Base-by-base conservation (phyloP, 2,329 filamentous ascomycete genomes). In the Beauveria scarabaeidicola region DNA sequence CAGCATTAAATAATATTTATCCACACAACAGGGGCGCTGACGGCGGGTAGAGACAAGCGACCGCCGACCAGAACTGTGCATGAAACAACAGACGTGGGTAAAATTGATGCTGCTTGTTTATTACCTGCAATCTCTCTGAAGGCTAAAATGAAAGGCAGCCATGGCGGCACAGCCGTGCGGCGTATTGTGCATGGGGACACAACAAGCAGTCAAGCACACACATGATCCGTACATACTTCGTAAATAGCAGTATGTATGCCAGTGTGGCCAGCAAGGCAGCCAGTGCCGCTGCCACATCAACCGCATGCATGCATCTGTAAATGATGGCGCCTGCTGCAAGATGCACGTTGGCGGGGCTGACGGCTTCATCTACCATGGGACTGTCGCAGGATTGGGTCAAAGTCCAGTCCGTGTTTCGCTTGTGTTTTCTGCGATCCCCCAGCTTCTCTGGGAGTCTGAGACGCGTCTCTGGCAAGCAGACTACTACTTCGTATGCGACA, bases 341-440 rank as follows among this genome's bases (percentile, higher is more conserved):
- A 48, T 48, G 52, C 52, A 55, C 11, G 40, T 15, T 36, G 44
- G 55, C 55, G 55, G 55, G 55, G 55, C 55, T 43, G 43, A 43
- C 55, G 29, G 19, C 43, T 36, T 36, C 43, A 25, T 23, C 19
- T 13, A 32, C 32, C 55, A 29, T 51, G 44, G 55, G 32, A 25
- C 44, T 58, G 55, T 58, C 32, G 32, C 55, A 58, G 55, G 46
- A 58, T n/a, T 58, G 46, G 46, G 44, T 25, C 25, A 38, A 50
- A 43, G 36, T 50, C 55, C 55, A 48, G 55, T 36, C 43, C 36
- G 55, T 58, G 55, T 58, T 58, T 58, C 55, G 55, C 46, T 19
- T 56, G n/a, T 43, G 32, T 56, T 38, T 41, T 46, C 7, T 36
- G 41, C 27, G 52, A 36, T 47, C n/a, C 41, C 41, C 52, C 41